phyloP scores from a whole-genome alignment of 108 stramenopile genomes.

The Schizochytrium sp. region DNA sequence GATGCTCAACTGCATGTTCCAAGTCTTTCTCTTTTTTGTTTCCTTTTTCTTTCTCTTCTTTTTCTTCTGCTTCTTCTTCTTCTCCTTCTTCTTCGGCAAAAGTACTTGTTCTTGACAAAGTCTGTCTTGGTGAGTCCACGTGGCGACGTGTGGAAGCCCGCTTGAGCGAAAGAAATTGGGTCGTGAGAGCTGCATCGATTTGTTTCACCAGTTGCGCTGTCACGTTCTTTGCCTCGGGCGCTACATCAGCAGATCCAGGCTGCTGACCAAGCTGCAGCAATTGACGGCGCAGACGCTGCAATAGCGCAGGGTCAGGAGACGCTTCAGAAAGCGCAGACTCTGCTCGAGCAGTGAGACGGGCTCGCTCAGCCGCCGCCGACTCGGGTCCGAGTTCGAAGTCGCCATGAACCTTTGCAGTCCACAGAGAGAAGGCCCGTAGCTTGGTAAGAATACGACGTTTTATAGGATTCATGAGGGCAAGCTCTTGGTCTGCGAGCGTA shows the following conservation, averaged over 20 bases:
- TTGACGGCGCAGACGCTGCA: not conserved
- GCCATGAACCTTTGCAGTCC: not conserved
- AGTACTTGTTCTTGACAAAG: no score
- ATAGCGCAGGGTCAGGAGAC: not conserved
- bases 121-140: no score
- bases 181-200: not conserved
- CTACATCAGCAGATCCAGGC: not conserved
- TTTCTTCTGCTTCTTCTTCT: no score
- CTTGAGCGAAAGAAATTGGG: no score
- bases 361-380: not conserved
- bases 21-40: no score
- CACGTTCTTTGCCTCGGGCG: not conserved
- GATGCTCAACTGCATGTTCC: no score
- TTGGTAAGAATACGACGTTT: not conserved
- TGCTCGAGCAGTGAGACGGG: not conserved
- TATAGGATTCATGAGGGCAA: not conserved
- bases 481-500: not conserved
- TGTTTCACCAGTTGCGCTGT: not conserved
- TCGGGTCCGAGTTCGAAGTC: not conserved
- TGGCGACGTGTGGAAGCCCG: no score
- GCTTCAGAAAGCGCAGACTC: not conserved
- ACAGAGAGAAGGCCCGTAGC: not conserved
- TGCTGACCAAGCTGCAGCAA: not conserved
- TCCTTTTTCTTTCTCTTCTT: no score
- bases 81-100: no score